These are phyloP conservation scores for Penicillium sp. DNA, from an alignment of 2,329 filamentous ascomycete genomes.

Conservation along the genomic window DNA sequence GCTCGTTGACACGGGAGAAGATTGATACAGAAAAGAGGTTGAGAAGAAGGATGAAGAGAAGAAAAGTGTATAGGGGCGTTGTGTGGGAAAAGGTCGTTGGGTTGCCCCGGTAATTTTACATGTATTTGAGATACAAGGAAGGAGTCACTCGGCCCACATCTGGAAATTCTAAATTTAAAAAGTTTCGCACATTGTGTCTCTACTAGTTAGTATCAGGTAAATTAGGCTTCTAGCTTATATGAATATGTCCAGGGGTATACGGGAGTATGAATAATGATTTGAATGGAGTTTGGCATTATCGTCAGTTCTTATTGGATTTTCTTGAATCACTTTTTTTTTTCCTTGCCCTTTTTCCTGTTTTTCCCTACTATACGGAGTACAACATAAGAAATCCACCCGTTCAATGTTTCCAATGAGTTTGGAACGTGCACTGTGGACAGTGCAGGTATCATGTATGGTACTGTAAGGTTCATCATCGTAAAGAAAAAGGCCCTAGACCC, in stretches of 20 bases:
- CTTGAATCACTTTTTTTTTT: background rate
- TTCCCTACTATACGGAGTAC: background rate
- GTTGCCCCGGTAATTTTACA: slow-evolving; percentile 10
- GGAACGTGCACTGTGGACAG: background rate
- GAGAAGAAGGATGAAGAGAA: slow-evolving; percentile 17
- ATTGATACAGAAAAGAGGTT: slow-evolving; percentile 20
- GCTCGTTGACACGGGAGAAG: slow-evolving; percentile 40
- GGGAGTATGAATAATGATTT: background rate
- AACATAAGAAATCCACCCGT: background rate
- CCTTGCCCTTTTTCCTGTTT: background rate
- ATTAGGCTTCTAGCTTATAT: background rate
- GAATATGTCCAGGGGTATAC: no score
- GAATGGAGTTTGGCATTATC: background rate
- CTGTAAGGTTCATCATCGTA: background rate
- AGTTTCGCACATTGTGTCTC: background rate
- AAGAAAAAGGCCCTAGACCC: slow-evolving; percentile 5
- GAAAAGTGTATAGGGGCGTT: slow-evolving; percentile 17
- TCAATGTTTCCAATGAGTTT: background rate
- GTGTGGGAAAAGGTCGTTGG: slow-evolving; percentile 52
- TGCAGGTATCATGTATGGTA: background rate
- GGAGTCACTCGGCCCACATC: background rate
- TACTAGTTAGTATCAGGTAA: background rate
- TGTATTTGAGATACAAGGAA: slow-evolving; percentile 5
- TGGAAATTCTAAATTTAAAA: slow-evolving; percentile 6
- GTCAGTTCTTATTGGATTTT: background rate